Base-by-base conservation (phyloP, 352 stramenopile genomes). In the Phytophthora brassicae region DNA sequence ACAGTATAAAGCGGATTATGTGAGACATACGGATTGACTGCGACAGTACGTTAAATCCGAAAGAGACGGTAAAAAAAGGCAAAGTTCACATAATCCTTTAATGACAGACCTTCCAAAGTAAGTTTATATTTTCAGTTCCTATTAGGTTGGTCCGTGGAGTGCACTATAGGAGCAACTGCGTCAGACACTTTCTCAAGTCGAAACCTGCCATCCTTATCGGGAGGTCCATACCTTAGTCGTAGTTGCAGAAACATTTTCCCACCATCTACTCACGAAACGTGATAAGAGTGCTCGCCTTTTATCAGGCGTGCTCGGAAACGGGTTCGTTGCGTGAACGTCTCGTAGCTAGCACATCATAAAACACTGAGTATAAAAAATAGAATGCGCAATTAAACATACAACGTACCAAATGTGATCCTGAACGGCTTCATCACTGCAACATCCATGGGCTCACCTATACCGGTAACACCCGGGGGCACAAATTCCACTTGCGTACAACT, bases 341-440 rank as follows among this genome's bases (percentile, higher is more conserved):
- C 31, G 31, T 36, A 36, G 31, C 6, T 36, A 13, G 31, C 31
- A 8, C 31, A 16, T 3, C 3, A 36, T 2, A 36, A 14, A 2
- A 16, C 31, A 36, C 6, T 14, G 4, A 36, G 8, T 36, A 36
- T 8, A 36, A 13, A 16, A 36, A 13, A 16, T 36, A 36, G 8
- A 16, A 36, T 36, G 31, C 31, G 6, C 8, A 13, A 52, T 13
- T 14, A 24, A 64, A 24, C 17, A 50, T 17, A 24, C 52, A 46
- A 31, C 33, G 14, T 42, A 33, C 54, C 11, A 19, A 1, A 56
- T 12, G 1, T 41, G 12, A 8, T 56, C 20, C 11, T 56, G 26
- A 64, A 64, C 17, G 56, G 19, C 14, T 51, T 55, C 55, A 63
- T 63, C 0, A 56, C 33, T 9, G 44, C 22, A 2, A 56, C 35